Conservation (phyloP, 2,329 filamentous ascomycete genomes). For the Colletotrichum lindemuthianum region DNA sequence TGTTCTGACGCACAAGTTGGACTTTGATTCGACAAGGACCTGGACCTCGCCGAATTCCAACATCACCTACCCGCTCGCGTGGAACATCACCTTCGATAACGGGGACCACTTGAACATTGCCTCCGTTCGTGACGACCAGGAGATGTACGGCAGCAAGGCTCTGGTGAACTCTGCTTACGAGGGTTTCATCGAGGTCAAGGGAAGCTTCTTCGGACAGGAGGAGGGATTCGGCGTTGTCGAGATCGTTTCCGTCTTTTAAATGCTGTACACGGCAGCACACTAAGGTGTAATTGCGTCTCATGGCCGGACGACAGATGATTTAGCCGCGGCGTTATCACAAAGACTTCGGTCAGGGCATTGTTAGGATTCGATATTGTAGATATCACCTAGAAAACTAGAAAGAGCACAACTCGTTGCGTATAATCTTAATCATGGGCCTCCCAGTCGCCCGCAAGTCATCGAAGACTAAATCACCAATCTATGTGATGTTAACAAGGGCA, state of each 20-base stretch:
- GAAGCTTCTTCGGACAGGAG: neutral
- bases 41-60: neutral
- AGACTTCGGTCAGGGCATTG: too few relatives aligned
- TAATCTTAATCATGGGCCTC: too few relatives aligned
- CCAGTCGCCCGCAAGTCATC: too few relatives aligned
- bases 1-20: neutral
- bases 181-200: neutral
- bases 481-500: neutral
- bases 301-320: too few relatives aligned
- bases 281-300: too few relatives aligned
- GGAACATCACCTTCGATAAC: neutral
- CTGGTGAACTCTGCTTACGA: constrained; percentile 1
- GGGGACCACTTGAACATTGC: neutral
- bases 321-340: too few relatives aligned
- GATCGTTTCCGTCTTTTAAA: neutral
- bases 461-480: too few relatives aligned
- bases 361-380: too few relatives aligned
- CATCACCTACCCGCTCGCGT: neutral
- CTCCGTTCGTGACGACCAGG: neutral
- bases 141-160: constrained; percentile 2
- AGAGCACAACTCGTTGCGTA: too few relatives aligned
- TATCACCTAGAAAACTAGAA: too few relatives aligned
- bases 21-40: neutral
- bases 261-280: too few relatives aligned
- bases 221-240: constrained; percentile 4